Percentiles rank a stretch among this genome's conserved stretches.
Evolutionary conservation across 2,329 filamentous ascomycete species (phyloP).

Genomic region (Colletotrichum sublineola): DNA sequence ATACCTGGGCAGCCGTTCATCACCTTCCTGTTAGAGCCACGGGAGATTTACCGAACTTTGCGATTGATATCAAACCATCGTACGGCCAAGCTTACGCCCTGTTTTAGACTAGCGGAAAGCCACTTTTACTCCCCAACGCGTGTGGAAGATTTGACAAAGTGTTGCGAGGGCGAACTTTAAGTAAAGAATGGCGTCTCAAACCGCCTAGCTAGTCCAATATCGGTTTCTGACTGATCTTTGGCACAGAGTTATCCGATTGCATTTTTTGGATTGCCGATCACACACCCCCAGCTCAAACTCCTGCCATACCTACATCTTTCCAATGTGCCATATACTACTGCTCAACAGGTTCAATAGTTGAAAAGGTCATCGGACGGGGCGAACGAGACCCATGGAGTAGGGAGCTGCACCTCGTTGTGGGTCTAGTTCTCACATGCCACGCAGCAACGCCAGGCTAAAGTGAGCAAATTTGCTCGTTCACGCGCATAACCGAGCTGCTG

Average conservation of each 20-base stretch:
- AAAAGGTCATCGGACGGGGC: background rate
- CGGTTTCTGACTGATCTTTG: background rate
- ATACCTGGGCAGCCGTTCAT: too few relatives aligned
- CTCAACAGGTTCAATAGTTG: background rate
- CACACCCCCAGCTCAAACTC: background rate
- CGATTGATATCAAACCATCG: background rate
- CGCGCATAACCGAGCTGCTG: background rate
- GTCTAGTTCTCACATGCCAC: background rate
- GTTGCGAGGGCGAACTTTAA: background rate
- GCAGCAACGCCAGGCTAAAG: background rate
- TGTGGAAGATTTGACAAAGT: background rate
- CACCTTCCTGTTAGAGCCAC: background rate
- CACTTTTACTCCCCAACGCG: background rate
- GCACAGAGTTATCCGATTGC: background rate
- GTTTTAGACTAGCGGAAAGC: background rate
- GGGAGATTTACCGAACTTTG: too few relatives aligned
- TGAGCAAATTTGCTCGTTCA: background rate
- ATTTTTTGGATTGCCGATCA: background rate
- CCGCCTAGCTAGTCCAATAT: background rate
- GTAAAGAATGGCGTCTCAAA: background rate
- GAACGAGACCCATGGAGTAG: background rate
- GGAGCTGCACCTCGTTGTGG: background rate
- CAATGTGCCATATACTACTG: too few relatives aligned
- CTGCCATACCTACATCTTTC: too few relatives aligned
- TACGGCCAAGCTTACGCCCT: background rate